Base-by-base conservation (phyloP, 345 rosid genomes). In the Brassica incana region DNA sequence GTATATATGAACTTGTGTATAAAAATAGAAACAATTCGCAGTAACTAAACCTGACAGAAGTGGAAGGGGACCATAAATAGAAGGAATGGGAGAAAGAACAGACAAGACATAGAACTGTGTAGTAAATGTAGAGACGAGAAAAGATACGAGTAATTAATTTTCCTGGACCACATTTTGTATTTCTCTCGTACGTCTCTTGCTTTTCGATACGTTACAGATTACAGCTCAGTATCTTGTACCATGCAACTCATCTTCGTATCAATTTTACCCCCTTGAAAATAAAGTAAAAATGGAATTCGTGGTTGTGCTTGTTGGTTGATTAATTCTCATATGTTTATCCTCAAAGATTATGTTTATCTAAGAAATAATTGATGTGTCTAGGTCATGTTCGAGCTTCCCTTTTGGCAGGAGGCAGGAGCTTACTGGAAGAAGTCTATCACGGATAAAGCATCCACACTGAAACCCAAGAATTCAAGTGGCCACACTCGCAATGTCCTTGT, bases 131-230 rank as follows among this genome's bases (percentile, higher is more conserved):
- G 32, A 29, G 40, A 72, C 30, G 45, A n/a, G 23, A 65, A 65
- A 65, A 6, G 45, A 64, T 45, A 62, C 32, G 20, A 35, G 38
- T 77, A 70, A 15, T 70, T 38, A 70, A 23, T 20, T 4, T 15
- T 6, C 48, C 36, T 71, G 81, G 77, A 72, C 81, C 81, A 78
- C 81, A 10, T 43, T 58, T 71, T 35, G 66, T 62, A 52, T 65
- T 70, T 78, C 32, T 43, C 50, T 45, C 5, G 40, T 33, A 62
- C 75, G 30, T 23, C 68, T 40, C 63, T 58, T 65, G 16, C 40
- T 72, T 33, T 58, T 69, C 27, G 59, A 5, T 61, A 73, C 69
- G 33, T 30, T 12, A 73, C 77, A 63, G 38, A 6, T 68, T 67
- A 67, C 58, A 63, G 40, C 43, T 52, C 20, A n/a, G 58, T 52